These are phyloP conservation scores for Cladosporium sphaerospermum DNA, from an alignment of 2,329 filamentous ascomycete genomes.

Conservation along the genomic window DNA sequence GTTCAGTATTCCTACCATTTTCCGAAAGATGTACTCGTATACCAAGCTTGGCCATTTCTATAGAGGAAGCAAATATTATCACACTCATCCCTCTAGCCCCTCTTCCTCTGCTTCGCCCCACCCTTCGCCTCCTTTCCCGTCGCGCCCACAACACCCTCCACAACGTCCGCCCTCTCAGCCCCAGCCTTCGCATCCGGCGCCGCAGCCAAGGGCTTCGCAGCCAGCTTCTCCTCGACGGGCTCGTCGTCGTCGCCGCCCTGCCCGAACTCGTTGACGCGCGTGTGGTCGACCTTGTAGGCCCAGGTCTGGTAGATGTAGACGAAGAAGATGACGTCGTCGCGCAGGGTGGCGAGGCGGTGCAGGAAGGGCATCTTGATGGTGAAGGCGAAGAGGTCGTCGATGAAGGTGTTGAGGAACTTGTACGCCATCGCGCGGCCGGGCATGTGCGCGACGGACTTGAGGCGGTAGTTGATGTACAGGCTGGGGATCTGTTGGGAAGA, in stretches of 20 bases:
- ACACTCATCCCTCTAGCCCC: background rate
- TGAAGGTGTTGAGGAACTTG: slow-evolving; percentile 98
- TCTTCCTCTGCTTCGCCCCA: slow-evolving; percentile 2
- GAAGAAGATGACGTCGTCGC: slow-evolving; percentile 98
- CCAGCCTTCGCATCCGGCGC: slow-evolving; percentile 25
- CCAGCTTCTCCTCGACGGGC: slow-evolving; percentile 49
- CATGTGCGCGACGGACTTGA: slow-evolving; percentile 91
- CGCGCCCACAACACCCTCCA: background rate
- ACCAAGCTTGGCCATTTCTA: too few relatives aligned
- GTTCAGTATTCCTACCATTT: too few relatives aligned
- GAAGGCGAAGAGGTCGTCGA: slow-evolving; percentile 96
- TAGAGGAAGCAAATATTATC: too few relatives aligned
- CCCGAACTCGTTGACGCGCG: slow-evolving; percentile 92
- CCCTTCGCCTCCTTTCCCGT: background rate
- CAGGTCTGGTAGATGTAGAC: slow-evolving; percentile 92
- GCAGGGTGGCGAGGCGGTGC: slow-evolving; percentile 82
- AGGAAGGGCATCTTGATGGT: slow-evolving; percentile 99
- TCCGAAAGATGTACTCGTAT: too few relatives aligned
- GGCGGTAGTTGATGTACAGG: slow-evolving; percentile 97
- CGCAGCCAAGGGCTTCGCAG: slow-evolving; percentile 34
- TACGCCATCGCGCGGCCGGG: slow-evolving; percentile 93
- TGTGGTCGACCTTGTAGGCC: slow-evolving; percentile 87
- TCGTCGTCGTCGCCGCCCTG: slow-evolving; percentile 88
- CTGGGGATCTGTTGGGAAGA: slow-evolving; percentile 53
- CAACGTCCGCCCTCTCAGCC: background rate